Evolutionary conservation across 192 early-diverging fungal genomes (phyloP), one percentile per base, ranked within the genome.

Genomic region (Coemansia sp.): DNA sequence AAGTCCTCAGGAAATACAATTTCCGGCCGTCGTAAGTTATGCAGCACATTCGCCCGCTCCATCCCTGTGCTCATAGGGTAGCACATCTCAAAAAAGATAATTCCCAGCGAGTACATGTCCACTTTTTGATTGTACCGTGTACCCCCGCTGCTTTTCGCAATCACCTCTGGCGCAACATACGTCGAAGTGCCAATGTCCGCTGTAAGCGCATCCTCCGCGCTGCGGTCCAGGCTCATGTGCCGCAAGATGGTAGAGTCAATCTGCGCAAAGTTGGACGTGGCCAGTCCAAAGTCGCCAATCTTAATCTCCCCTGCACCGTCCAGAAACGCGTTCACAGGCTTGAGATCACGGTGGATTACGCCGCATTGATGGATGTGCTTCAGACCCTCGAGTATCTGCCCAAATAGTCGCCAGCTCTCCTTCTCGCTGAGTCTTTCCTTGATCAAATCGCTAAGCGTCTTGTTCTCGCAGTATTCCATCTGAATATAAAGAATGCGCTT

Each of bases 391-490:
- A 97, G 71, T 12, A 97, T 89, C 76, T 97, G 95, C 5, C 90
- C 78, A 57, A 98, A 93, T 24, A 94, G 60, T 9, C 89, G 80
- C 96, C 92, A 98, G 9, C 82, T 74, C 67, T 91, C 89, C 49
- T 95, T 86, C 25, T 89, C 86, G 51, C 89, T 87, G 12, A 98
- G 56, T 0, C 90, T 89, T 62, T 85, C 84, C 30, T 90, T 86
- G 59, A 98, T 91, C 22, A 93, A 64, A 63, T 96, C 92, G 63
- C 83, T 83, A 4, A 98, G 76, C 0, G 96, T 96, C 61, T 93
- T 92, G 55, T 93, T 88, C 67, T 98, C 95, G 69, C 95, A 98
- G 68, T 96, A 98, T 77, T 98, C 94, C 95, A 98, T 98, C 71
- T 98, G 95, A 54, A 98, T 98, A 63, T 96, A 68, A 30, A 65